Base-by-base conservation (phyloP, 192 early-diverging fungal genomes). In the Pilaira anomala region DNA sequence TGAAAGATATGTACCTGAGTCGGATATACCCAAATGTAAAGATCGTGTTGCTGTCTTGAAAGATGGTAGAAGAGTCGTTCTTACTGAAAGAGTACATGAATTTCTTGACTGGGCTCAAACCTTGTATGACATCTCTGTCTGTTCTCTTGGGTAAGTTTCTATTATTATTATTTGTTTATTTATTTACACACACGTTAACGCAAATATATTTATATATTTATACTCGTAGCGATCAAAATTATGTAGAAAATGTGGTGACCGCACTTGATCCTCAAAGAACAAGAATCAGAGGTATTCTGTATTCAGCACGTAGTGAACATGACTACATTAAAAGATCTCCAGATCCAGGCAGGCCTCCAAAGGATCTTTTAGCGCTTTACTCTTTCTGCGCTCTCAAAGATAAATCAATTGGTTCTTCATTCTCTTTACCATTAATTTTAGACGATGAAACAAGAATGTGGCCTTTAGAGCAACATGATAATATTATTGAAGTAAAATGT, bases 391-490 rank as follows among this genome's bases (percentile, higher is more conserved):
- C 70, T 1, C 60, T 76, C 11, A 75, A 67, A 29, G 74, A 79
- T 26, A 73, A 68, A 1, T 74, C 73, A 11, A 54, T 79, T 46
- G 77, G 80, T 7, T 72, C 73, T 13, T 68, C 67, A 6, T 76
- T 71, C 29, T 49, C 69, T 7, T 71, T 88, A 7, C 85, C 89
- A 8, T 53, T 91, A 1, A 85, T 90, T 51, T 54, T 91, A 24
- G 89, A 91, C 57, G 89, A 91, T 62, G 82, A 85, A 65, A 80
- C 73, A 11, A 68, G 72, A 14, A 87, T 87, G 82, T 91, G 89
- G 89, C 84, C 85, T 9, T 28, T 71, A 11, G 87, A 90, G 8
- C 89, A 91, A 62, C 88, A 87, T 54, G 87, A 88, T 48, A 87
- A 88, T 66, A 83, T 91, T 54, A 88, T 91, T 61, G 85, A 86